Evolutionary conservation across 345 rosid genomes (phyloP).

Genomic region (rapeseed (Brassica napus)): Da-Ae NC_063452.1:4736001-4736500

Average conservation of each 20-base stretch:
- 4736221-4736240: conserved; percentile 11
- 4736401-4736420: conserved; percentile 23
- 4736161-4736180: conserved; percentile 27
- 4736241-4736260: neutral
- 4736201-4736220: conserved; percentile 8
- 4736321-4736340: neutral
- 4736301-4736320: neutral
- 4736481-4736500: conserved; percentile 13
- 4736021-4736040: neutral
- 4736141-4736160: conserved; percentile 23
- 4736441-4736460: conserved; percentile 25
- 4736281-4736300: neutral
- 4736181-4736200: conserved; percentile 16
- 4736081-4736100: neutral
- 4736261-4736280: neutral
- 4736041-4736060: conserved; percentile 21
- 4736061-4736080: neutral
- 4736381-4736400: conserved; percentile 6
- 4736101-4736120: conserved; percentile 12
- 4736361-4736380: neutral
- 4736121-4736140: conserved; percentile 10
- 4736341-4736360: neutral
- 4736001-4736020: neutral
- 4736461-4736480: conserved; percentile 17
- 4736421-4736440: conserved; percentile 30